Conservation (phyloP, 345 rosid species). For the Psidium friedrichsthalianum region DNA sequence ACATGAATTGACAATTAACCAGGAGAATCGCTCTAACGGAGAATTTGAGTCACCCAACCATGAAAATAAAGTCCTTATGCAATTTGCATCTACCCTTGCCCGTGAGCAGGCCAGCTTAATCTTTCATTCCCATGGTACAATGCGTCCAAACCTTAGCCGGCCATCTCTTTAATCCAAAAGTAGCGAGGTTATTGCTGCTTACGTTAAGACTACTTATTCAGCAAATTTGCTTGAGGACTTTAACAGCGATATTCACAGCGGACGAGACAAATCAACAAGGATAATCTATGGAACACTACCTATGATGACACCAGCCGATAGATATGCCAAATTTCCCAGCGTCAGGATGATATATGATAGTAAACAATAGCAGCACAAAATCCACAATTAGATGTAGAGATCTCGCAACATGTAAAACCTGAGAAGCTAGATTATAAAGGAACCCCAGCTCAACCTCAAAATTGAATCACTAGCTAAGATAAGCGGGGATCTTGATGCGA, state of each 20-base stretch:
- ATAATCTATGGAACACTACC: not conserved
- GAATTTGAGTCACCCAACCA: not conserved
- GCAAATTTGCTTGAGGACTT: not conserved
- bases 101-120: not conserved
- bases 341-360: not conserved
- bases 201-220: not conserved
- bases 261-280: not conserved
- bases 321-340: not conserved
- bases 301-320: not conserved
- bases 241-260: not conserved
- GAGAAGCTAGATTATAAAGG: not conserved
- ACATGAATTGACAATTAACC: not conserved
- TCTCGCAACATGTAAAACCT: not conserved
- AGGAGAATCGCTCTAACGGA: not conserved
- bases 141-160: not conserved
- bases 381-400: not conserved
- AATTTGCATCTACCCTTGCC: not conserved
- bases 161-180: not conserved
- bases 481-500: constrained; percentile 96
- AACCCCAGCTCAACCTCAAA: not conserved
- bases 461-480: constrained; percentile 37
- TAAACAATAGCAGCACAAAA: not conserved
- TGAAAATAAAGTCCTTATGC: not conserved
- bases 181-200: not conserved
- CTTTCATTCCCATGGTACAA: not conserved